phyloP scores from a whole-genome alignment of 352 stramenopile species.

The Globisporangium splendens region DNA sequence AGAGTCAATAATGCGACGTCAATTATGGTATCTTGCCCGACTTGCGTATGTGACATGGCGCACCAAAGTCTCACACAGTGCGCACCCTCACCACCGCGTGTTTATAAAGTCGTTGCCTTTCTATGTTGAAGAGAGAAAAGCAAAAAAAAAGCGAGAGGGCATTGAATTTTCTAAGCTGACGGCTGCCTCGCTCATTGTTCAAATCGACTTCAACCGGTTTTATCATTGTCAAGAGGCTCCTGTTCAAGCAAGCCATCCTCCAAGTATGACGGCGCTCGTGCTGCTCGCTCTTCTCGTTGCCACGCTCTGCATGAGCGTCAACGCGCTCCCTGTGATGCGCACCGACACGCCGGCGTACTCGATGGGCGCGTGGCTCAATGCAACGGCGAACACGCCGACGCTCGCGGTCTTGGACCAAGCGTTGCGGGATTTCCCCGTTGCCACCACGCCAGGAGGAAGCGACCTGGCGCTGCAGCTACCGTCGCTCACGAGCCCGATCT shows the following conservation, averaged over 20 bases:
- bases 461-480: slow-evolving; percentile 5
- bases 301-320: not conserved
- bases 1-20: not conserved
- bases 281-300: not conserved
- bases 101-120: too few relatives aligned
- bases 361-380: slow-evolving; percentile 37
- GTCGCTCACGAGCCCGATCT: slow-evolving; percentile 20
- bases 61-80: too few relatives aligned
- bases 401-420: slow-evolving; percentile 30
- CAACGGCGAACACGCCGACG: slow-evolving; percentile 27
- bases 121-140: too few relatives aligned
- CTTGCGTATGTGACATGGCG: not conserved
- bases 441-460: not conserved
- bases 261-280: too few relatives aligned
- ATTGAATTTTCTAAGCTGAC: not conserved
- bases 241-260: too few relatives aligned
- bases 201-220: not conserved
- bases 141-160: not conserved
- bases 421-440: slow-evolving; percentile 17
- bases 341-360: slow-evolving; percentile 8
- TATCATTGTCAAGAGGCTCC: not conserved
- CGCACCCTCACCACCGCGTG: too few relatives aligned
- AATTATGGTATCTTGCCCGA: not conserved
- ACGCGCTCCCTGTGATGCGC: not conserved
- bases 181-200: not conserved